These are phyloP conservation scores for Penicillium crystallinum DNA, from an alignment of 495 filamentous ascomycete genomes.

Conservation along the genomic window DNA sequence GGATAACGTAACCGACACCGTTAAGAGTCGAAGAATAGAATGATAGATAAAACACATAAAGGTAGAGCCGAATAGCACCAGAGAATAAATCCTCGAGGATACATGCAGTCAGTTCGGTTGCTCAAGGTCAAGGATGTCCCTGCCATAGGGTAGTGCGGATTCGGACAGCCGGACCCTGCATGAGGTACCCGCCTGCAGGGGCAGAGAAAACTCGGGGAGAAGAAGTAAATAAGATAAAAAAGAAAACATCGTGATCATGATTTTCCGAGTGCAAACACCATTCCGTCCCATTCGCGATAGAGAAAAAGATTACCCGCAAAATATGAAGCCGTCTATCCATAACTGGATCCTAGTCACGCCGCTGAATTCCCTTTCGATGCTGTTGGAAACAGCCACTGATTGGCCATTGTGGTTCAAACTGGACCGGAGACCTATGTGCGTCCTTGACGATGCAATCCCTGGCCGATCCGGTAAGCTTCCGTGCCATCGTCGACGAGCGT, in stretches of 20 bases:
- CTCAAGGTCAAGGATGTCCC: not conserved
- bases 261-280: conserved; percentile 25
- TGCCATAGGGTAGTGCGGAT: conserved; percentile 1
- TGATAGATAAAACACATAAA: conserved; percentile 18
- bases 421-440: not conserved
- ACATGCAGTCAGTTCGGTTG: not conserved
- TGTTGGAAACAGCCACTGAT: conserved; percentile 7
- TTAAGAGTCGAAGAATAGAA: conserved; percentile 10
- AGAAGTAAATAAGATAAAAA: conserved; percentile 10
- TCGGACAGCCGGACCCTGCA: not conserved
- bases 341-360: conserved; percentile 27
- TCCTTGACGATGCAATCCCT: conserved; percentile 28
- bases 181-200: not conserved
- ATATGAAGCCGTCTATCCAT: conserved; percentile 30
- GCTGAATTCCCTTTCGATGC: conserved; percentile 6
- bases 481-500: conserved; percentile 83
- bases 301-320: conserved; percentile 15
- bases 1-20: conserved; percentile 23
- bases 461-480: conserved; percentile 72
- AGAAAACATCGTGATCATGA: conserved; percentile 23
- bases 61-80: conserved; percentile 1
- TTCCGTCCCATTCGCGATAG: conserved; percentile 22
- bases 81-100: conserved; percentile 5
- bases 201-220: conserved; percentile 5
- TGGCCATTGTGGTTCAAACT: not conserved